Evolutionary conservation across 176 grass and related monocot genomes (phyloP).

Genomic region (sorghum (Sorghum bicolor)): Sorghum_bicolor_NCBIv3 NC_012872.2:10563001-10563500

Average conservation of each 20-base stretch:
- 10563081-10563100: slow-evolving; percentile 82
- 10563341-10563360: slow-evolving; percentile 85
- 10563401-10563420: slow-evolving; percentile 97
- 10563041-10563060: slow-evolving; percentile 76
- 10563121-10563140: slow-evolving; percentile 67
- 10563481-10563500: neutral
- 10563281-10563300: slow-evolving; percentile 69
- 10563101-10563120: slow-evolving; percentile 83
- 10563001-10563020: slow-evolving; percentile 43
- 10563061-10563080: slow-evolving; percentile 89
- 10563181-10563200: slow-evolving; percentile 90
- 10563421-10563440: slow-evolving; percentile 97
- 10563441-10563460: slow-evolving; percentile 21
- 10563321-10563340: slow-evolving; percentile 65
- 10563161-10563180: slow-evolving; percentile 92
- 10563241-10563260: slow-evolving; percentile 18
- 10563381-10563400: slow-evolving; percentile 81
- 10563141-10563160: slow-evolving; percentile 70
- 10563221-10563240: neutral
- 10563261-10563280: slow-evolving; percentile 13
- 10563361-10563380: slow-evolving; percentile 92
- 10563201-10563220: slow-evolving; percentile 43
- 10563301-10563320: slow-evolving; percentile 81
- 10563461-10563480: slow-evolving; percentile 7
- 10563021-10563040: slow-evolving; percentile 78